Evolutionary conservation across 2,329 filamentous ascomycete genomes (phyloP).

Genomic region (Leptosphaerulina australis): DNA sequence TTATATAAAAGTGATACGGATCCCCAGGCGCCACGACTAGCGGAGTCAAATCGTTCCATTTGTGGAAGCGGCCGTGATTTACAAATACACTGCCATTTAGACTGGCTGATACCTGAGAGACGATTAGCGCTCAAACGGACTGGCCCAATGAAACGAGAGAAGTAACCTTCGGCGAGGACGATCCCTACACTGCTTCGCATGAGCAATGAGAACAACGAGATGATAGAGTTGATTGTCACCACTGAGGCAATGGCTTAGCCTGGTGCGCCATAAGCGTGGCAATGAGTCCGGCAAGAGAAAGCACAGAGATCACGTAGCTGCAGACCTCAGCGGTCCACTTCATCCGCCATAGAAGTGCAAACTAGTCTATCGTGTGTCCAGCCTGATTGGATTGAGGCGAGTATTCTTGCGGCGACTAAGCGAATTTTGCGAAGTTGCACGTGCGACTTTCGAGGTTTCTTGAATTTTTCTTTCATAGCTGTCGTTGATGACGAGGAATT

Average conservation of each 20-base stretch:
- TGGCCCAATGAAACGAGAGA: not conserved
- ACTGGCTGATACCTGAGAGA: conserved; percentile 20
- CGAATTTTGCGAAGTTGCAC: too few relatives aligned
- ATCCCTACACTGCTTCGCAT: conserved; percentile 6
- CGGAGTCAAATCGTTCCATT: conserved; percentile 18
- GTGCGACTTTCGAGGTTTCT: too few relatives aligned
- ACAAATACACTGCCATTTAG: conserved; percentile 21
- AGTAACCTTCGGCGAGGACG: conserved; percentile 19
- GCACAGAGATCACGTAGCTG: conserved; percentile 1
- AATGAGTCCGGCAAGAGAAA: conserved; percentile 1
- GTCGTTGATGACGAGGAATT: too few relatives aligned
- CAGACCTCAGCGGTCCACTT: conserved; percentile 8
- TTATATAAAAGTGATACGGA: conserved; percentile 7
- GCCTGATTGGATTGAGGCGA: too few relatives aligned
- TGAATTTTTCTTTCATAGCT: too few relatives aligned
- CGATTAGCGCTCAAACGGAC: not conserved
- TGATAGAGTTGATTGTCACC: conserved; percentile 6
- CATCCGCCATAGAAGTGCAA: conserved; percentile 1
- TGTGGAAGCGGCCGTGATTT: conserved; percentile 13
- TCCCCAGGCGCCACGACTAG: conserved; percentile 23
- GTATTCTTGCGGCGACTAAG: too few relatives aligned
- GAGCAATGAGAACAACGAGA: not conserved
- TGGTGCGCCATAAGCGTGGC: not conserved
- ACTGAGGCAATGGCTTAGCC: conserved; percentile 6
- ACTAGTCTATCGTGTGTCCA: too few relatives aligned